Evolutionary conservation across 2,329 filamentous ascomycete genomes (phyloP), one percentile per base, ranked within the genome.

Genomic region (Tolypocladium tropicale): DNA sequence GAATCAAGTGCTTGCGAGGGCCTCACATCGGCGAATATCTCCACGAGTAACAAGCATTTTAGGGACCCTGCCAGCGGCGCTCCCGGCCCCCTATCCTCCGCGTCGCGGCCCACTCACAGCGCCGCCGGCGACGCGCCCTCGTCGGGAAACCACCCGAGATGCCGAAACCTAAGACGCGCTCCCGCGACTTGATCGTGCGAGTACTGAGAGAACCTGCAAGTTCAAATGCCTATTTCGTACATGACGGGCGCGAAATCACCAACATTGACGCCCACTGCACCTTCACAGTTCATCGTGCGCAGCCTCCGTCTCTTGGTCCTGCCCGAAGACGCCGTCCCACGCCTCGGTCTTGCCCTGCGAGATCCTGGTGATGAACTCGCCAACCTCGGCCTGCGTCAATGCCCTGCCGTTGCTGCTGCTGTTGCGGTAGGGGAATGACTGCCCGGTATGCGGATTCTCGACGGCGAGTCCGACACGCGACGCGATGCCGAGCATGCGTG

Each of bases 351-450:
- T 72, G 3, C 74, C 76, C 50, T 72, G 65, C 2, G 73, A 74
- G 52, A 80, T 76, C 55, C 73, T 72, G 58, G 70, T 62, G 43
- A 79, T 68, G 57, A 78, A 79, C 1, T 57, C 60, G 39, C 76
- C 75, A 7, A 79, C 66, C 0, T 59, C 63, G 14, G 68, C 68
- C 0, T 70, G 59, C 0, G 39, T 53, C 52, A 30, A 23, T n/a
- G 68, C 66, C 23, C 76, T 66, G 21, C 63, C 58, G 5, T 60
- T 59, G 4, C 57, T 28, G 14, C 41, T 30, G 43, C 61, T 6
- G 58, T 58, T 48, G 3, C 18, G 50, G 52, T 70, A 57, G 0
- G 73, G 75, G 58, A 75, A 80, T 0, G 74, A 67, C 54, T 77
- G 70, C 0, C 76, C 76, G 41, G 67, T 72, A 62, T 67, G 68